Evolutionary conservation across 1,284 basidiomycete genomes (phyloP).

Genomic region (Erythrobasidium hasegawianum): DNA sequence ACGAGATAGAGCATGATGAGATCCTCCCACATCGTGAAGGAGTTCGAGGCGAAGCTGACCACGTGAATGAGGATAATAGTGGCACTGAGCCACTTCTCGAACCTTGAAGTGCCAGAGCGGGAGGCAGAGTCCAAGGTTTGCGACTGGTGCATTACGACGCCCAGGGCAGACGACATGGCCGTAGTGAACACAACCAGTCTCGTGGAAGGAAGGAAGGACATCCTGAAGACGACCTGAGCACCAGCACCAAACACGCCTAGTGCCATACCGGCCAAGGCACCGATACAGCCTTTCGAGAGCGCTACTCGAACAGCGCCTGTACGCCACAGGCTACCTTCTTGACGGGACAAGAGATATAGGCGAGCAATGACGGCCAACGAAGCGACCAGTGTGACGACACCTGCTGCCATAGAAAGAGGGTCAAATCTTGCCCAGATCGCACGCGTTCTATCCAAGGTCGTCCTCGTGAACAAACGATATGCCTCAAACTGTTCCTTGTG

Average conservation of each 20-base stretch:
- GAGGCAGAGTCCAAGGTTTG: background rate
- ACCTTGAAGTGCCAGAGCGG: background rate
- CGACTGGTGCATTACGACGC: background rate
- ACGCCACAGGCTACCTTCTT: conserved; percentile 25
- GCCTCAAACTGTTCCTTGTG: conserved; percentile 3
- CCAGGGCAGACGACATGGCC: background rate
- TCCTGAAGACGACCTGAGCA: background rate
- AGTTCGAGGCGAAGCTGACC: conserved; percentile 64
- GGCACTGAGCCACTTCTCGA: conserved; percentile 11
- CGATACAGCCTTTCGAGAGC: conserved; percentile 8
- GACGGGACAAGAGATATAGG: conserved; percentile 43
- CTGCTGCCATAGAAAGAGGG: conserved; percentile 67
- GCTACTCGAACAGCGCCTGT: conserved; percentile 11
- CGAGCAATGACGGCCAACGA: conserved; percentile 48
- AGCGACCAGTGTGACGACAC: conserved; percentile 52
- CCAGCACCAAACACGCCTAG: background rate
- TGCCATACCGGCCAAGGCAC: background rate
- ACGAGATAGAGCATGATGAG: conserved; percentile 70
- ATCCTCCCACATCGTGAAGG: conserved; percentile 95
- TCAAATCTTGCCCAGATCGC: conserved; percentile 95
- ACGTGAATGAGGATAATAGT: conserved; percentile 39
- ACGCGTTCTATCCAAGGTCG: conserved; percentile 50
- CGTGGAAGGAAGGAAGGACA: background rate
- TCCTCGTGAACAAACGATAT: conserved; percentile 24
- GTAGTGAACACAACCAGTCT: background rate